Percentiles rank a stretch among this genome's conserved stretches.
phyloP scores from a whole-genome alignment of 495 filamentous ascomycete genomes.

The Trypethelium eluteriae region DNA sequence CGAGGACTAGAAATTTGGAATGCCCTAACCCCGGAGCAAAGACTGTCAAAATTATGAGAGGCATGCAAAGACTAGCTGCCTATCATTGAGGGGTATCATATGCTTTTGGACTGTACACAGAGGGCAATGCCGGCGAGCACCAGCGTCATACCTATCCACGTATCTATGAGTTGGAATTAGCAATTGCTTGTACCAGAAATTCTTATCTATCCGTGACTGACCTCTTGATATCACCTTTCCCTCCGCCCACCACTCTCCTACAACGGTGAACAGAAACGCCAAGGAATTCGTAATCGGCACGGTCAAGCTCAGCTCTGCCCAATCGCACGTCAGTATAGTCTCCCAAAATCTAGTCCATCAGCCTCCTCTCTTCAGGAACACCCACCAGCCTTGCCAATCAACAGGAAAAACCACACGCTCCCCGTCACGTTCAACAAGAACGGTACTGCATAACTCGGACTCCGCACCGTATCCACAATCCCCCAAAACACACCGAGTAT shows the following conservation, averaged over 20 bases:
- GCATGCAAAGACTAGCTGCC: not conserved
- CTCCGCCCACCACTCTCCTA: constrained; percentile 94
- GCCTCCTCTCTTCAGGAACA: constrained; percentile 17
- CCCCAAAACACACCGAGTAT: constrained; percentile 56
- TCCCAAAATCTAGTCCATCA: too few species aligned
- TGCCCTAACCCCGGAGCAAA: constrained; percentile 22
- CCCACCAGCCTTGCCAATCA: constrained; percentile 86
- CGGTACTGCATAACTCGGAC: constrained; percentile 76
- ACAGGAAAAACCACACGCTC: constrained; percentile 92
- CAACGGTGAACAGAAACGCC: constrained; percentile 89
- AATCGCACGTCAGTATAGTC: constrained; percentile 7
- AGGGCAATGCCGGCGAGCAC: constrained; percentile 78
- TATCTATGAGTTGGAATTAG: constrained; percentile 47
- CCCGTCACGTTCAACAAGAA: constrained; percentile 86
- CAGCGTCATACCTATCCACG: constrained; percentile 78
- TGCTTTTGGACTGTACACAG: constrained; percentile 56
- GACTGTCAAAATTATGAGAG: constrained; percentile 18
- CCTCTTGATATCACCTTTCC: constrained; percentile 75
- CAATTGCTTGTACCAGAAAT: not conserved
- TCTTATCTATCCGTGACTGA: constrained; percentile 32
- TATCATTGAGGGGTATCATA: not conserved
- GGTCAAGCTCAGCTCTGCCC: constrained; percentile 75
- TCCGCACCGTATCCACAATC: constrained; percentile 67
- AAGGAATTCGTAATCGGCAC: constrained; percentile 91
- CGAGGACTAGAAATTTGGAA: constrained; percentile 45